Percentiles rank a stretch among this genome's conserved stretches.
Conservation (phyloP, 192 early-diverging fungal species). For the Fimicolochytrium jonesii region DNA sequence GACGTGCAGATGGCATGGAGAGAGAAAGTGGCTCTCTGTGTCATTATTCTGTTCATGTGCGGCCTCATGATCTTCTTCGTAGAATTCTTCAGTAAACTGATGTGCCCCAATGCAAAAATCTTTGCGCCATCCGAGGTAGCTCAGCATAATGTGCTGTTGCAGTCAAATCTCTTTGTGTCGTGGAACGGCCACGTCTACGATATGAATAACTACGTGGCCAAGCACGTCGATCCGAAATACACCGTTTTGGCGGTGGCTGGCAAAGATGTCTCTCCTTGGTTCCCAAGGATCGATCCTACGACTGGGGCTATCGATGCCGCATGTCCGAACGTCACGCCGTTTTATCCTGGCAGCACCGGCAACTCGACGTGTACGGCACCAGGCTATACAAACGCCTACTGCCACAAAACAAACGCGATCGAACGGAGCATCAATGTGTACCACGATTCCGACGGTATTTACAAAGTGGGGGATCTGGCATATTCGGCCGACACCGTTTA, state of each 20-base stretch:
- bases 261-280: constrained; percentile 29
- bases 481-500: constrained; percentile 50
- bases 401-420: constrained; percentile 30
- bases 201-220: constrained; percentile 25
- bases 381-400: constrained; percentile 24
- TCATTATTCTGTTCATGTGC: constrained; percentile 77
- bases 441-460: constrained; percentile 14
- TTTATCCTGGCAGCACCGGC: not conserved
- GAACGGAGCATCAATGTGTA: constrained; percentile 27
- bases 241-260: constrained; percentile 32
- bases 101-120: constrained; percentile 39
- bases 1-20: constrained; percentile 93
- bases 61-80: constrained; percentile 78
- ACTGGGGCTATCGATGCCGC: not conserved
- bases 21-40: constrained; percentile 90
- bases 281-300: constrained; percentile 30
- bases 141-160: constrained; percentile 11
- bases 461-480: constrained; percentile 33
- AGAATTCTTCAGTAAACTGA: constrained; percentile 47
- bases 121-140: constrained; percentile 29
- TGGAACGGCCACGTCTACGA: constrained; percentile 51
- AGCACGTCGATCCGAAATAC: constrained; percentile 28
- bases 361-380: not conserved
- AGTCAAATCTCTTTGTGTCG: constrained; percentile 18
- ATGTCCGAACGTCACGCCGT: not conserved